Evolutionary conservation across 2,329 filamentous ascomycete genomes (phyloP).

Genomic region (Tolypocladium pustulatum): DNA sequence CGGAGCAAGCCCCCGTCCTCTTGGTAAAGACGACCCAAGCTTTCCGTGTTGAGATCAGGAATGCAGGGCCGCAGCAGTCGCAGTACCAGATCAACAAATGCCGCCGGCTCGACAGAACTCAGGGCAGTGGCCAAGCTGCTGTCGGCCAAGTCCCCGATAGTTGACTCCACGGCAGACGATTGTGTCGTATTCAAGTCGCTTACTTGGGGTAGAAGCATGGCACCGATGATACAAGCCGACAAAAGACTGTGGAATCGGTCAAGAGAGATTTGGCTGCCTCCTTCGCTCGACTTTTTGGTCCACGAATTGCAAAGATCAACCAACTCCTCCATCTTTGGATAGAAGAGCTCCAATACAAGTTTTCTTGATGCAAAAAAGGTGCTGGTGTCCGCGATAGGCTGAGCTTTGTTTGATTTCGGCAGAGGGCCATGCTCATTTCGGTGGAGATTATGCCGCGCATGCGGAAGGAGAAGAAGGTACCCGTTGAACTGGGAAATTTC

Average conservation of each 20-base stretch:
- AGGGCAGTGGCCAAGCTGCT: conserved; percentile 28
- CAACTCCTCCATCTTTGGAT: conserved; percentile 41
- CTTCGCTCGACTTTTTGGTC: conserved; percentile 33
- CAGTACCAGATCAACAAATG: conserved; percentile 36
- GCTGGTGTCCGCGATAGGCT: conserved; percentile 17
- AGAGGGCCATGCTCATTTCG: not conserved
- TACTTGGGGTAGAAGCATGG: conserved; percentile 37
- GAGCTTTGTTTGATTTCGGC: conserved; percentile 2
- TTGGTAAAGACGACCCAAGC: conserved; percentile 25
- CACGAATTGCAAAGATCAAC: conserved; percentile 35
- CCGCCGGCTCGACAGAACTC: conserved; percentile 32
- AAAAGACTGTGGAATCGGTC: conserved; percentile 43
- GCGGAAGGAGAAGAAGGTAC: conserved; percentile 45
- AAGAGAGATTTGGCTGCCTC: conserved; percentile 36
- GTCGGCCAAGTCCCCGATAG: conserved; percentile 29
- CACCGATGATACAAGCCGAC: conserved; percentile 33
- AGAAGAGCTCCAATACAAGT: conserved; percentile 42
- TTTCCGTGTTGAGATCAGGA: conserved; percentile 28
- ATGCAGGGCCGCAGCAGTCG: conserved; percentile 33
- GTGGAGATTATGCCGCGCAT: conserved; percentile 1
- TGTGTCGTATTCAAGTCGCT: conserved; percentile 34
- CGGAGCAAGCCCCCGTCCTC: conserved; percentile 30
- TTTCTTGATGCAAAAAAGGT: conserved; percentile 34
- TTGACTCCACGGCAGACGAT: conserved; percentile 36
- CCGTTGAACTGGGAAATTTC: conserved; percentile 33